Base-by-base conservation (phyloP, 2,329 filamentous ascomycete species). In the Elsinoe perseae region DNA sequence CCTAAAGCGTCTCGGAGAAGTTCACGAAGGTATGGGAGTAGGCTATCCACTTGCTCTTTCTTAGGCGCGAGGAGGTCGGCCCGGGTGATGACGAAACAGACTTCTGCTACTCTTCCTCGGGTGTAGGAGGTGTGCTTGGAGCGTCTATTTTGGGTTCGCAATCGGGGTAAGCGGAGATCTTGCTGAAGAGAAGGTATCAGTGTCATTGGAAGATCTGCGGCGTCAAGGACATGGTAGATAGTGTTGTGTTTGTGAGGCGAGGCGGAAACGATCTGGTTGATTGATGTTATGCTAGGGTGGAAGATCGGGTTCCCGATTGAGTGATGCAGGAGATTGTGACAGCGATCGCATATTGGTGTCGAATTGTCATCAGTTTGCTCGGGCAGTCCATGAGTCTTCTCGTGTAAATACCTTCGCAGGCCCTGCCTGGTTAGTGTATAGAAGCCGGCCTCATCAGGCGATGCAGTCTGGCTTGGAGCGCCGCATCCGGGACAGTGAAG, bases 121-220 rank as follows among this genome's bases (percentile, higher is more conserved):
- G 79, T 78, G 69, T 82, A 95, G 61, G 82, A 82, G 54, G 76
- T 78, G 5, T 78, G 75, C 56, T 82, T 83, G 0, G 89, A 84
- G 52, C 92, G 82, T 50, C 92, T 83, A 66, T 96, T 97, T 59
- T 81, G 81, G 0, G 87, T 86, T 57, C 92, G 84, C 54, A 93
- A 76, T 6, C 85, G 83, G 59, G 88, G 84, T 8, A 90, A 75
- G 30, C 84, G 77, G 1, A 96, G 76, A 0, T 89, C 75, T 6
- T 80, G 75, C 59, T 86, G 81, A 8, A 98, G 80, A 43, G 84
- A 82, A 0, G 89, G 88, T 3, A 97, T 77, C 12, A 98, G 73
- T 1, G 93, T 96, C 81, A 98, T 87, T 18, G 93, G 93, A 61
- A 98, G 97, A 70, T 98, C 93, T 59, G 91, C 93, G 2, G 93